Evolutionary conservation across 805 yeast genomes (phyloP), one percentile per base, ranked within the genome.

Genomic region (Yamadazyma paraphyllophila): DNA sequence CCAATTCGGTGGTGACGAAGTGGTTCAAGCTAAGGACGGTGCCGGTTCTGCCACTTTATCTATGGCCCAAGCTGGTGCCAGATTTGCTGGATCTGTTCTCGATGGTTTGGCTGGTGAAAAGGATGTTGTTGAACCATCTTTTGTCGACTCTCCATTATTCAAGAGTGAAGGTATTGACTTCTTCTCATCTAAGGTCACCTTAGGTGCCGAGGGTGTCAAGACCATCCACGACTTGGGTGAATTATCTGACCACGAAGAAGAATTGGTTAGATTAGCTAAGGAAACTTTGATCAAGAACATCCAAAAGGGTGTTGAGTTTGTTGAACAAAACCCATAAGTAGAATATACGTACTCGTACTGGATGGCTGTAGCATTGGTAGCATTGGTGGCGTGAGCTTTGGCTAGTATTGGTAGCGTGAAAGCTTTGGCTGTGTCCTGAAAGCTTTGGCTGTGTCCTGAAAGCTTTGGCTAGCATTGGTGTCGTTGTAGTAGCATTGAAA

Each of bases 1-100:
- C 67, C 97, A 90, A 76, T 90, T 86, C 63, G 96, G 96, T 71
- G 96, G 96, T 75, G 96, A 88, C 65, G 96, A 88, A 77, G 96
- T 88, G 56, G 96, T 88, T 59, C 78, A 87, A 74, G 96, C 96
- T 60, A 88, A 88, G 78, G 82, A 87, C 62, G 96, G 96, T 69
- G 89, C 91, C 57, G 96, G 96, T 59, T 87, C 96, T 29, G 95
- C 96, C 57, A 88, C 96, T 50, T 77, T 88, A 59, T 88, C 96
- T 52, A 88, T 88, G 96, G 96, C 96, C 48, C 87, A 82, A 66
- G 96, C 96, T 46, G 96, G 94, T 71, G 84, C 87, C 48, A 79
- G 82, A 67, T 82, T 85, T 64, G 80, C 86, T 49, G 73, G 81
- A 61, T 71, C 87, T 25, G 82, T 83, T 33, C 69, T 84, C 58